phyloP scores from a whole-genome alignment of 352 stramenopile species.

The Globisporangium spiculum region DNA sequence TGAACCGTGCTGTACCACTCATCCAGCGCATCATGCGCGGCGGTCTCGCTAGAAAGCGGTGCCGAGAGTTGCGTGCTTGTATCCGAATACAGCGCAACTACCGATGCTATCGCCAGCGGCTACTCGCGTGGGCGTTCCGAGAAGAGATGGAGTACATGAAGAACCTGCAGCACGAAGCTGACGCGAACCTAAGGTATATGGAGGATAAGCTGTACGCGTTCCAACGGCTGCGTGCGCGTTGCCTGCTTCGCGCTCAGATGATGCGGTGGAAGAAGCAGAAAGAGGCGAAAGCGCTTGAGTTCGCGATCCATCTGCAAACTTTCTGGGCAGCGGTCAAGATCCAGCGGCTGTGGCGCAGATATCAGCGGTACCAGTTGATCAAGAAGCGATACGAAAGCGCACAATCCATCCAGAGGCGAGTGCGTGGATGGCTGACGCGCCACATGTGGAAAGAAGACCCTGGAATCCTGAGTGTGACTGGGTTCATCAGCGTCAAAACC shows the following conservation, averaged over 20 bases:
- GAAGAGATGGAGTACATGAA: constrained; percentile 63
- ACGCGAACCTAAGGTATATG: constrained; percentile 43
- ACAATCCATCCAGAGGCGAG: constrained; percentile 45
- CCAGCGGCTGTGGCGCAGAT: constrained; percentile 54
- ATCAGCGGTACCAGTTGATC: constrained; percentile 39
- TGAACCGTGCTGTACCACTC: constrained; percentile 40
- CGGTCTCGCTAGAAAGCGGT: constrained; percentile 35
- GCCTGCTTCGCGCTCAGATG: constrained; percentile 47
- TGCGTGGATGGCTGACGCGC: constrained; percentile 65
- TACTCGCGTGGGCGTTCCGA: constrained; percentile 44
- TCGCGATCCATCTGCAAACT: constrained; percentile 35
- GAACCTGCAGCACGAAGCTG: constrained; percentile 37
- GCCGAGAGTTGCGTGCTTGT: constrained; percentile 32
- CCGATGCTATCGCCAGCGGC: constrained; percentile 46
- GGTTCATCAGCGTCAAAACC: constrained; percentile 36
- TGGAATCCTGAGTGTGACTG: constrained; percentile 31
- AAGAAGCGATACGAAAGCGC: constrained; percentile 51
- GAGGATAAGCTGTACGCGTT: constrained; percentile 47
- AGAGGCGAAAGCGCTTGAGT: constrained; percentile 25
- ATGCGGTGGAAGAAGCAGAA: constrained; percentile 36
- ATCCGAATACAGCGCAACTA: constrained; percentile 57
- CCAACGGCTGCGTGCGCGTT: constrained; percentile 40
- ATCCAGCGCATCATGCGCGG: constrained; percentile 59
- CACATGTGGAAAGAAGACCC: constrained; percentile 66
- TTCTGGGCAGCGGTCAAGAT: constrained; percentile 56